phyloP scores from a whole-genome alignment of 768 basidiomycete species.

The Lactifluus subvellereus region DNA sequence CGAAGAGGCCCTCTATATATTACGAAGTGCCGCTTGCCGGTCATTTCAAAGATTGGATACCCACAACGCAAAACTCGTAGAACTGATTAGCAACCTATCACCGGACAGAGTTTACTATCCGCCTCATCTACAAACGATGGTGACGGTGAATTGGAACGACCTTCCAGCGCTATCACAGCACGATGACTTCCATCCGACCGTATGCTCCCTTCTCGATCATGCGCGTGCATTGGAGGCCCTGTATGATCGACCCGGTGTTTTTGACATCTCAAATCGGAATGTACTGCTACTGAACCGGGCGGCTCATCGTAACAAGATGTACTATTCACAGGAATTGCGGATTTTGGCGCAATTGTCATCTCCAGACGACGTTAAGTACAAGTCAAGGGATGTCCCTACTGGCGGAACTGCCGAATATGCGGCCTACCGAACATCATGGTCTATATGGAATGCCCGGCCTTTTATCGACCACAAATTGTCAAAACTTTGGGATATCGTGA shows the following conservation, averaged over 20 bases:
- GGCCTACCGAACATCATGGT: constrained; percentile 4
- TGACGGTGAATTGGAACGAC: neutral
- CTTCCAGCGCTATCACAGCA: constrained; percentile 10
- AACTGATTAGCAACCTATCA: neutral
- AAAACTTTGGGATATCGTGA: neutral
- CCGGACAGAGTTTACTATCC: constrained; percentile 3
- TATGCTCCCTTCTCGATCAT: neutral
- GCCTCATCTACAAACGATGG: neutral
- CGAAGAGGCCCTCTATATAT: constrained; percentile 38
- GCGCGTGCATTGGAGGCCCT: constrained; percentile 1
- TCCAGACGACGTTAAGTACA: neutral
- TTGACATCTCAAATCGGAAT: neutral
- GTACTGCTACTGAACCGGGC: neutral
- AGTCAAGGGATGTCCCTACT: neutral
- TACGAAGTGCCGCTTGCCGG: constrained; percentile 34
- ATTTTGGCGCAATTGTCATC: neutral
- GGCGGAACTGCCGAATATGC: neutral
- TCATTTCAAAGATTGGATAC: constrained; percentile 37
- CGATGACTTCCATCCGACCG: neutral
- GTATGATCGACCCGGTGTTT: neutral
- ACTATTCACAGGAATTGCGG: constrained; percentile 3
- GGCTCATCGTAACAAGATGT: neutral
- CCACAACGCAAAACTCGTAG: neutral
- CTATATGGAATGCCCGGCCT: neutral
- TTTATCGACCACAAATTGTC: neutral